Conservation (phyloP, 2,329 filamentous ascomycete species). For the Chaetomium sp. region DNA sequence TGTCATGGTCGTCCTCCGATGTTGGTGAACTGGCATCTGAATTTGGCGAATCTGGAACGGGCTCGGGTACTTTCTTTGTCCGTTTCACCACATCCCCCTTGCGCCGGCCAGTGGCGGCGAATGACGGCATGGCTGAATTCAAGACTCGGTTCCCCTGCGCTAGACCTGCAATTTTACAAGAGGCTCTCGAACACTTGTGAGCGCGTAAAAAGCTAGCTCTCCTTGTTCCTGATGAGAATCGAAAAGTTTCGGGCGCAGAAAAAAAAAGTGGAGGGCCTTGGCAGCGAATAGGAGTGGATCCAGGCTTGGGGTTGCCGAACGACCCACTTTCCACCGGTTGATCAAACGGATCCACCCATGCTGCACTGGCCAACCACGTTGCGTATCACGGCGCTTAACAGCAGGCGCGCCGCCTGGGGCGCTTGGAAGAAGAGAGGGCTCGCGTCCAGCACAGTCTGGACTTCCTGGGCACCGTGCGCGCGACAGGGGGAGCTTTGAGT, state of each 20-base stretch:
- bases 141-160: background rate
- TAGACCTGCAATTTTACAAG: no score
- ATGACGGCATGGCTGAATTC: constrained; percentile 16
- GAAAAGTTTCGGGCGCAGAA: constrained; percentile 7
- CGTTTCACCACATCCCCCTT: background rate
- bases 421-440: background rate
- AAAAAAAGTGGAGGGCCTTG: constrained; percentile 3
- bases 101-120: constrained; percentile 1
- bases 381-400: constrained; percentile 12
- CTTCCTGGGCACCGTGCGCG: background rate
- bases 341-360: background rate
- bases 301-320: background rate
- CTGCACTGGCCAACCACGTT: background rate
- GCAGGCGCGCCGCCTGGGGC: background rate
- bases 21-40: constrained; percentile 14
- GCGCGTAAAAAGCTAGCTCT: background rate
- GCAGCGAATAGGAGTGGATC: constrained; percentile 4
- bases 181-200: background rate
- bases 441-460: constrained; percentile 1
- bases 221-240: background rate
- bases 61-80: constrained; percentile 2
- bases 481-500: background rate
- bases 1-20: background rate
- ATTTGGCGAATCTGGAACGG: constrained; percentile 5
- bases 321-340: background rate